Percentiles rank a stretch among this genome's conserved stretches.
Evolutionary conservation across 257 asterid genomes (phyloP).

Genomic region (Solanum microdontum): DNA sequence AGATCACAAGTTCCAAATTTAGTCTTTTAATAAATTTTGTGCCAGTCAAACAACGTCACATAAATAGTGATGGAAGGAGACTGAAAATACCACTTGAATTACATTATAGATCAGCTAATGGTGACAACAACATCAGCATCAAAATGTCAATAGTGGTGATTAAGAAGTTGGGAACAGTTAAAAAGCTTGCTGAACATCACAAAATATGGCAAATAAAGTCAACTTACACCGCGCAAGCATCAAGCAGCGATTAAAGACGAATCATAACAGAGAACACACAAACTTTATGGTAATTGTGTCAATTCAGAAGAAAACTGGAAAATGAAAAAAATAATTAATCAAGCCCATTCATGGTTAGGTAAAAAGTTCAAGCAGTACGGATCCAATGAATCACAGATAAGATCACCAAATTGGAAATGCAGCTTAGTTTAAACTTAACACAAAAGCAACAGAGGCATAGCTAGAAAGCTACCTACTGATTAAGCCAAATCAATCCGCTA

Average conservation of each 20-base stretch:
- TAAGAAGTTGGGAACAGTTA: not conserved
- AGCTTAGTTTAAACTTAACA: not conserved
- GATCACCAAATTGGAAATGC: not conserved
- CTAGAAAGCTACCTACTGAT: not conserved
- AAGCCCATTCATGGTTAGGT: not conserved
- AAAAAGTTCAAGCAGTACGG: not conserved
- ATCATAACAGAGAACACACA: not conserved
- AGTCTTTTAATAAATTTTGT: not conserved
- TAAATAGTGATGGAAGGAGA: not conserved
- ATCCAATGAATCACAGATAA: conserved; percentile 1
- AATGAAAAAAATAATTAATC: not conserved
- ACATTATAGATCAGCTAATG: not conserved
- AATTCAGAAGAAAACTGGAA: not conserved
- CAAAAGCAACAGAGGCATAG: not conserved
- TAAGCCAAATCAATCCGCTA: not conserved
- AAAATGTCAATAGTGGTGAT: not conserved
- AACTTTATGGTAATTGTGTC: not conserved
- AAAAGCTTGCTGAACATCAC: not conserved
- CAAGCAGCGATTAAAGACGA: not conserved
- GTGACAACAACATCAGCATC: not conserved
- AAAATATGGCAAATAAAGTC: not conserved
- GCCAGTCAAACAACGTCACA: not conserved
- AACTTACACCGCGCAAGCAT: not conserved
- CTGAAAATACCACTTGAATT: not conserved
- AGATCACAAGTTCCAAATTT: not conserved